These are phyloP conservation scores for Glutinoglossum americanum DNA, from an alignment of 495 filamentous ascomycete species.

Conservation along the genomic window DNA sequence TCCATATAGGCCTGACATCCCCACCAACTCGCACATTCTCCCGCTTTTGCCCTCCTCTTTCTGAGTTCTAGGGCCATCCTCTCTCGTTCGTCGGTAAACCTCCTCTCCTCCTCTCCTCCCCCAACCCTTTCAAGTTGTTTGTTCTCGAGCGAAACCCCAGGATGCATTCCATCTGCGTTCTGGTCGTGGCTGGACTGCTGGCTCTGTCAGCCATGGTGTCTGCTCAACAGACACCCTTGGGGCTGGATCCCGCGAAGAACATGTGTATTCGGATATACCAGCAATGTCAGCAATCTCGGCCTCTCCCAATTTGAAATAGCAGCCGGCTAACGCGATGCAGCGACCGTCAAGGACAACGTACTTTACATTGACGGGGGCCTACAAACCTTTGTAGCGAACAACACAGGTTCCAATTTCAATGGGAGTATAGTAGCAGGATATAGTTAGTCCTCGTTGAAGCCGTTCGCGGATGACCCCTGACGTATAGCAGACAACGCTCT, in stretches of 20 bases:
- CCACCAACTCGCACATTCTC: neutral
- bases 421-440: neutral
- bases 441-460: slow-evolving; percentile 4
- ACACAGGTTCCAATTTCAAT: neutral
- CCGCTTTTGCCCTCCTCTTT: neutral
- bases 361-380: slow-evolving; percentile 6
- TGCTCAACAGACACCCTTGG: neutral
- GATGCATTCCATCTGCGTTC: neutral
- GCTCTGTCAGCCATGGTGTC: neutral
- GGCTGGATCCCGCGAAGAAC: neutral
- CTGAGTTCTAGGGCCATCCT: neutral
- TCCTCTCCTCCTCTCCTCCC: neutral
- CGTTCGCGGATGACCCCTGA: slow-evolving; percentile 9
- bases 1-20: neutral
- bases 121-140: neutral
- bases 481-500: slow-evolving; percentile 21
- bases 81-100: neutral
- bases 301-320: neutral
- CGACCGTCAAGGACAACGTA: neutral
- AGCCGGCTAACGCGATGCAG: neutral
- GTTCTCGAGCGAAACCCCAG: neutral
- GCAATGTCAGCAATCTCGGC: neutral
- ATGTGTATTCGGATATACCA: neutral
- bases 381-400: slow-evolving; percentile 1
- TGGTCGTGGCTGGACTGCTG: neutral